These are phyloP conservation scores for Coccinonectria pachysandricola DNA, from an alignment of 2,329 filamentous ascomycete species.

Conservation along the genomic window DNA sequence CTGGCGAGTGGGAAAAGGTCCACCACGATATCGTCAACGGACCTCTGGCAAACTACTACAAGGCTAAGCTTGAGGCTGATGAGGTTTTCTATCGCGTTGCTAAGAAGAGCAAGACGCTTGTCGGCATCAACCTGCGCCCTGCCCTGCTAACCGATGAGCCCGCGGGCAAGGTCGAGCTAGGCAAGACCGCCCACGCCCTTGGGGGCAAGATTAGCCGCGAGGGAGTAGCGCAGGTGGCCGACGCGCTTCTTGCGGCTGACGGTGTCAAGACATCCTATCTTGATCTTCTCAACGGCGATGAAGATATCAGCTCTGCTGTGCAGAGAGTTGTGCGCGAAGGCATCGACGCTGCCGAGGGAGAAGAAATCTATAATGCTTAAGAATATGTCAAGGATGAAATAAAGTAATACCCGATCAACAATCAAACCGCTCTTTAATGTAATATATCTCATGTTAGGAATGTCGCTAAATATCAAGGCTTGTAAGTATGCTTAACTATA, in stretches of 20 bases:
- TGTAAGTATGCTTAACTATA: no score
- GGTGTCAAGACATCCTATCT: conserved; percentile 40
- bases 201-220: conserved; percentile 38
- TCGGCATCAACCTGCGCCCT: conserved; percentile 44
- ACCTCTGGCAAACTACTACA: conserved; percentile 42
- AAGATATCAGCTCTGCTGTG: conserved; percentile 37
- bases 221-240: conserved; percentile 49
- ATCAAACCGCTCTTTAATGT: no score
- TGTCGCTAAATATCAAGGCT: no score
- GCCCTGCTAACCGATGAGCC: conserved; percentile 38
- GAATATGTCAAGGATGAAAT: not conserved
- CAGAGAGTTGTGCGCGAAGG: conserved; percentile 37
- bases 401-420: no score
- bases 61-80: conserved; percentile 52
- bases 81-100: conserved; percentile 42
- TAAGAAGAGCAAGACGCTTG: conserved; percentile 30
- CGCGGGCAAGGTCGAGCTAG: conserved; percentile 36
- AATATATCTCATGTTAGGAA: no score
- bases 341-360: conserved; percentile 43
- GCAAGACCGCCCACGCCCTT: conserved; percentile 26
- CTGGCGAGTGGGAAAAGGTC: conserved; percentile 37
- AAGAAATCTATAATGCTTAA: conserved; percentile 26
- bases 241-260: conserved; percentile 41
- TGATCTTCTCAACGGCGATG: conserved; percentile 44
- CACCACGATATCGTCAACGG: conserved; percentile 30